Base-by-base conservation (phyloP, 371 early-diverging fungal species). In the Umbelopsis sp. region DNA sequence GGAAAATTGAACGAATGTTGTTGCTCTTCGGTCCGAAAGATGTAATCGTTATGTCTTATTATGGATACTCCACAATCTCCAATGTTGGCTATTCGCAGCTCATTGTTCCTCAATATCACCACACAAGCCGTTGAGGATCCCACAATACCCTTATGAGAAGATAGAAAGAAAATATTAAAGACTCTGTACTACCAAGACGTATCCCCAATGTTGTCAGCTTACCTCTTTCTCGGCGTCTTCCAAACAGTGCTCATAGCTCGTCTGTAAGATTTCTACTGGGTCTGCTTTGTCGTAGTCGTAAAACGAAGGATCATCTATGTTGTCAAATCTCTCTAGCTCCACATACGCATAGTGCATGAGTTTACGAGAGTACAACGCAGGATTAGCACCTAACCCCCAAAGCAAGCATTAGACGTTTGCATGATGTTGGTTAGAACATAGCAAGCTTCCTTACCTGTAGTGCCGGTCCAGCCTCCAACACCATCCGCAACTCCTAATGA, bases 91-190 rank as follows among this genome's bases (percentile, higher is more conserved):
- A 97, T 89, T 5, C 93, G 87, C 41, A 97, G 82, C 77, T 96
- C 96, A 70, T 96, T 92, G 69, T 94, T 91, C 44, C 93, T 80
- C 68, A 97, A 76, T 5, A 97, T 78, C n/a, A 87, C 94, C 50
- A 96, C 74, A 72, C 93, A 87, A 0, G 95, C 96, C 8, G 97
- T 97, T 10, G 94, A 90, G n/a, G 94, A 93, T 3, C 97, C 97
- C 24, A 93, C 86, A 45, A 93, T 75, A 25, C 87, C 86, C 86
- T 90, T 48, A 22, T 22, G 4, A 22, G 22, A 37, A 71, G 14
- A 32, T 4, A 53, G 22, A 44, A 32, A 12, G 16, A 35, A 35
- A 32, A 20, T 67, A 41, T 29, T 29, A 29, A 41, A 12, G 12
- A 41, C 7, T 7, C 41, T 41, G 41, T 0, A 41, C 41, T 10